phyloP scores from a whole-genome alignment of 2,329 filamentous ascomycete species.

The Didymella arachidicola region DNA sequence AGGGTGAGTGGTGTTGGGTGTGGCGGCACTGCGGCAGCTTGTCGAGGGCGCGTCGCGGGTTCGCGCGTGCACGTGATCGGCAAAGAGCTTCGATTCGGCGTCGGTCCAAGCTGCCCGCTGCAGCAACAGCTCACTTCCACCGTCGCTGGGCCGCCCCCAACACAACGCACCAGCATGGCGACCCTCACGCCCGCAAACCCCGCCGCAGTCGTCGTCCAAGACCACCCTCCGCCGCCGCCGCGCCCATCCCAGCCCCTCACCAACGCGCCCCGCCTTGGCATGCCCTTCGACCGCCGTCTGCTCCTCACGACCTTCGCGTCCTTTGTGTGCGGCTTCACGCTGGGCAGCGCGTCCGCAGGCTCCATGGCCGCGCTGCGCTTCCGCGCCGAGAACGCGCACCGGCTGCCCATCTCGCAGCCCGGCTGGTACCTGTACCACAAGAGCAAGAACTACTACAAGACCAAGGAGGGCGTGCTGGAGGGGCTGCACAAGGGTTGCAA shows the following conservation, averaged over 20 bases:
- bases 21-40: background rate
- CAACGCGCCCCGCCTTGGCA: constrained; percentile 59
- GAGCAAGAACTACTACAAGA: constrained; percentile 90
- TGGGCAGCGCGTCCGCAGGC: constrained; percentile 77
- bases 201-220: constrained; percentile 1
- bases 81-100: background rate
- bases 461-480: constrained; percentile 78
- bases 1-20: background rate
- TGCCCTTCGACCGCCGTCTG: constrained; percentile 71
- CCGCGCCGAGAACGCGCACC: constrained; percentile 94
- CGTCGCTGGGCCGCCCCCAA: background rate
- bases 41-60: background rate
- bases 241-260: constrained; percentile 20
- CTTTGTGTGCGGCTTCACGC: constrained; percentile 71
- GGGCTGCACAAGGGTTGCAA: constrained; percentile 76
- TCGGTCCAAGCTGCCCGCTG: background rate
- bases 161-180: constrained; percentile 9
- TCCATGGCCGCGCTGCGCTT: constrained; percentile 81
- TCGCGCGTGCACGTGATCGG: background rate
- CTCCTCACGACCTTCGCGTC: constrained; percentile 69
- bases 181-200: constrained; percentile 19
- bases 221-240: constrained; percentile 16
- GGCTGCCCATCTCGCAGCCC: constrained; percentile 79
- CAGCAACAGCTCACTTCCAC: background rate
- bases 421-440: constrained; percentile 99